Percentiles rank a stretch among this genome's conserved stretches.
Conservation (phyloP, 106 monocot genomes). For the Posidonia australis region DNA sequence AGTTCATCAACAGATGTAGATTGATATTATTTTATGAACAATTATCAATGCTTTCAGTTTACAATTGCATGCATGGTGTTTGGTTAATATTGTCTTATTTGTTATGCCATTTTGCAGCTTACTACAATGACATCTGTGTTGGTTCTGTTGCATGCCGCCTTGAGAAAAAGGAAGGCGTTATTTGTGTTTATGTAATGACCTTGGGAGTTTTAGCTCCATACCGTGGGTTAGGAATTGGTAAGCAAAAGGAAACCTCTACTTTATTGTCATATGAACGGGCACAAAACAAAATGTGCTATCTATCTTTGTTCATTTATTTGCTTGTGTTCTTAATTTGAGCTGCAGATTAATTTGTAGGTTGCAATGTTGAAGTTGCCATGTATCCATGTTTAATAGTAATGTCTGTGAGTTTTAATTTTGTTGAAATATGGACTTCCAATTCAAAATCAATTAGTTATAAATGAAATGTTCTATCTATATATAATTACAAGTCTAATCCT, state of each 20-base stretch:
- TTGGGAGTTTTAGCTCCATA: conserved; percentile 93
- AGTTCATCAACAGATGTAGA: no score
- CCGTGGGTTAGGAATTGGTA: conserved; percentile 77
- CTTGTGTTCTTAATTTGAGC: not conserved
- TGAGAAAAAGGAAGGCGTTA: conserved; percentile 66
- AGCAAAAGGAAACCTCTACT: conserved; percentile 2
- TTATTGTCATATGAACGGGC: no score
- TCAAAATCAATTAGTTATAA: no score
- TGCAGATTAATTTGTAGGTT: not conserved
- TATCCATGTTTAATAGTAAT: not conserved
- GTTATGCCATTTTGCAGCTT: conserved; percentile 35
- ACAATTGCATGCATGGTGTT: no score
- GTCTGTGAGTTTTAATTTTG: not conserved
- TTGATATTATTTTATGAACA: no score
- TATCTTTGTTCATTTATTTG: not conserved
- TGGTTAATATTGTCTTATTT: not conserved
- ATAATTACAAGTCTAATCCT: no score
- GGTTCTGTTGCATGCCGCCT: conserved; percentile 86
- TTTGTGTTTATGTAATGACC: conserved; percentile 85
- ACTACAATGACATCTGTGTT: conserved; percentile 90
- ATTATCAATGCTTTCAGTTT: no score
- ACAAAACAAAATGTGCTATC: not conserved
- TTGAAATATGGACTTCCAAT: no score
- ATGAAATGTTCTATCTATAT: no score
- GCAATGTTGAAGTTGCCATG: not conserved